phyloP scores from a whole-genome alignment of 2,329 filamentous ascomycete species.

The Penicillium sp. region DNA sequence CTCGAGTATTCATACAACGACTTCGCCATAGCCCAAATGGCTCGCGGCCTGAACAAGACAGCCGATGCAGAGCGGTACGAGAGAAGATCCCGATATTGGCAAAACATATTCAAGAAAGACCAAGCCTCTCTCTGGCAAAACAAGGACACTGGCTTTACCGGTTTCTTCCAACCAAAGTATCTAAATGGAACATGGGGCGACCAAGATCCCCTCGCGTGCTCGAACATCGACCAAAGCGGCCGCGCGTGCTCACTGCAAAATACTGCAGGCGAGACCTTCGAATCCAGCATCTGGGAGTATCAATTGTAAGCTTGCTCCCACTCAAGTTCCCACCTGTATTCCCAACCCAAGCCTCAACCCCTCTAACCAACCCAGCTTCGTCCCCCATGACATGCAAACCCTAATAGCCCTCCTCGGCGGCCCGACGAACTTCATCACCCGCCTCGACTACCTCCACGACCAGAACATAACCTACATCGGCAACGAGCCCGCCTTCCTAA shows the following conservation, averaged over 20 bases:
- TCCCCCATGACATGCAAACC: conserved; percentile 48
- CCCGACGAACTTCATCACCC: conserved; percentile 51
- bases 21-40: conserved; percentile 63
- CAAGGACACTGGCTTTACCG: conserved; percentile 62
- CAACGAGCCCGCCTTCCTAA: conserved; percentile 62
- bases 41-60: conserved; percentile 53
- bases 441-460: conserved; percentile 64
- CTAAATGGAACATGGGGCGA: conserved; percentile 67
- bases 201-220: conserved; percentile 58
- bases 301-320: conserved; percentile 48
- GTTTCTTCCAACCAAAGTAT: conserved; percentile 69
- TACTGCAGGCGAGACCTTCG: conserved; percentile 31
- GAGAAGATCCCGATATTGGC: conserved; percentile 61
- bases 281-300: conserved; percentile 37
- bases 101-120: conserved; percentile 63
- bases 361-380: conserved; percentile 44
- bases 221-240: conserved; percentile 52
- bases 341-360: conserved; percentile 37
- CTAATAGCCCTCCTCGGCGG: conserved; percentile 61
- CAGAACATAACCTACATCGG: conserved; percentile 63
- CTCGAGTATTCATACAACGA: conserved; percentile 77
- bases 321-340: conserved; percentile 21
- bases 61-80: conserved; percentile 59
- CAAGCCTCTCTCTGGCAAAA: conserved; percentile 58
- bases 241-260: conserved; percentile 33